Evolutionary conservation across 225 moss, liverwort and hornwort genomes (phyloP).

Genomic region (Physcomitrellopsis africana): DNA sequence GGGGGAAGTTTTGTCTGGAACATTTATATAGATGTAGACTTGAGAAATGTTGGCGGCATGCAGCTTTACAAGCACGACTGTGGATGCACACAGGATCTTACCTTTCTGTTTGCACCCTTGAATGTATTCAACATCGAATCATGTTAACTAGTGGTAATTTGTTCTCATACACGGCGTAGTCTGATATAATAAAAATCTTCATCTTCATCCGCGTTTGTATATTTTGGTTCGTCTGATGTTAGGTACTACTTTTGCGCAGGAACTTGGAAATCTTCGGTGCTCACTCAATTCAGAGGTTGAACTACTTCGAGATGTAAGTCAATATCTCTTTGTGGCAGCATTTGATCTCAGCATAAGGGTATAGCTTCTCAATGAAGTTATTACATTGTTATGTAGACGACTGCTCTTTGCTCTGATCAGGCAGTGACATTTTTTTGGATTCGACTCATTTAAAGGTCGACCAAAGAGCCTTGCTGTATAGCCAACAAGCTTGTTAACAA

Average conservation of each 20-base stretch:
- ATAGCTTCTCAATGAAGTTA: not conserved
- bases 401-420: conserved; percentile 12
- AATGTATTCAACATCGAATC: not conserved
- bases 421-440: not conserved
- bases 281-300: conserved; percentile 53
- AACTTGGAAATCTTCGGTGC: conserved; percentile 53
- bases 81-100: not conserved
- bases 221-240: not conserved
- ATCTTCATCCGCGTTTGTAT: too few relatives aligned
- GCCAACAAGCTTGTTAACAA: not conserved
- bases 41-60: not conserved
- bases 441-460: not conserved
- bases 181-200: not conserved
- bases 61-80: not conserved
- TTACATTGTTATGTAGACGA: not conserved
- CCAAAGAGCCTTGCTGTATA: not conserved
- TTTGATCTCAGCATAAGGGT: not conserved
- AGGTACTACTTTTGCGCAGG: conserved; percentile 31
- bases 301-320: conserved; percentile 56
- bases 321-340: not conserved
- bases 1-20: not conserved
- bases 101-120: too few relatives aligned
- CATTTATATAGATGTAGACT: not conserved
- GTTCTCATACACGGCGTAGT: not conserved
- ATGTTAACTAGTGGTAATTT: not conserved